Base-by-base conservation (phyloP, 2,329 filamentous ascomycete species). In the Conoideocrella luteorostrata region DNA sequence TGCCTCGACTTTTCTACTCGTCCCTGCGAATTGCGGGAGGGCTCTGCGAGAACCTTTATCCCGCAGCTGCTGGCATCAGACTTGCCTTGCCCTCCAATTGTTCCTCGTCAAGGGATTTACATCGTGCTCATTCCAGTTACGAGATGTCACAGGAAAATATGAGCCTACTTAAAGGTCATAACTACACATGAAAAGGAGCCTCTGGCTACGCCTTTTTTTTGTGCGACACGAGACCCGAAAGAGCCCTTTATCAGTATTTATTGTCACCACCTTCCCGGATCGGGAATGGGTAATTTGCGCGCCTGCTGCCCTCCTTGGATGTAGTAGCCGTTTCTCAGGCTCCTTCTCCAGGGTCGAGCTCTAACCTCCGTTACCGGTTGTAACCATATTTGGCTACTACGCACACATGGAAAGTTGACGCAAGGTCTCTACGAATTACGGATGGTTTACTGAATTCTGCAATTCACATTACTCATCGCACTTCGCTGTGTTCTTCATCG, bases 51-150 rank as follows among this genome's bases (percentile, higher is more conserved):
- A n/a, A n/a, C n/a, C n/a, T n/a, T n/a, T n/a, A n/a, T n/a, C n/a
- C 34, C 13, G 13, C 5, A 11, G 34, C 34, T 36, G 5, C 34
- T 36, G 13, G 34, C 21, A 36, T 20, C 22, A 59, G 55, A 59
- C 54, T 60, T 60, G 45, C 55, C 54, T 60, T 60, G 45, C 55
- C 51, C 51, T 58, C 50, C 47, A 60, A 60, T 60, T 61, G 46
- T 60, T 60, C 52, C 52, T 59, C 46, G 46, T 60, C 59, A 61
- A 61, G 51, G 52, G 54, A 58, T 63, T 62, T 62, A 61, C 58
- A 62, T 62, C 60, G 49, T 63, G 62, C 55, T 64, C 51, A 62
- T 63, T 64, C 54, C 51, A 60, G 63, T 63, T 64, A 58, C 46
- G 61, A 62, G 51, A 60, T n/a, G n/a, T n/a, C n/a, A n/a, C n/a